Base-by-base conservation (phyloP, 805 yeast species). In the Zygoascus ofunaensis region DNA sequence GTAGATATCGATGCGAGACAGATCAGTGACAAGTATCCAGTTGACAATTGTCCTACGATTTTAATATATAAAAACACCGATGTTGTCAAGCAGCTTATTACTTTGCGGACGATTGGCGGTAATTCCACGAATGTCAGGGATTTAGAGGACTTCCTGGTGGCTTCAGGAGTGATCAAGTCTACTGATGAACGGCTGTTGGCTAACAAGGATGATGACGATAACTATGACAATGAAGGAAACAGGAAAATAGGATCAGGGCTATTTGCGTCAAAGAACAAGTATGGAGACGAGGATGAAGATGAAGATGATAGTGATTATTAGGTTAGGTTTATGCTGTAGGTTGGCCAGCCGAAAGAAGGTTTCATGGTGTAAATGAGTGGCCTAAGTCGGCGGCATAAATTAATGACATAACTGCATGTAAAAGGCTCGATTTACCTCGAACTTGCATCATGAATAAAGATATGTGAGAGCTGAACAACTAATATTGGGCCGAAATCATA, bases 21-120 rank as follows among this genome's bases (percentile, higher is more conserved):
- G 62, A 95, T 97, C 42, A 82, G 89, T 51, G 97, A 90, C 57
- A 80, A 81, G 58, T 92, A 89, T 61, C 97, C 98, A 1, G 90
- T 85, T 21, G 61, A 73, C 26, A 89, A 86, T 67, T 83, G 95
- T 55, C 99, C 99, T 2, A 92, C 98, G 0, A 66, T 92, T 5
- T 71, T 92, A 41, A 75, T 92, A 0, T 92, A 92, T 62, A 75
- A 76, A 56, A 76, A 86, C 44, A 82, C 81, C 23, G 79, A 85
- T 50, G 89, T 94, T 5, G 66, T 80, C 20, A 82, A 80, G 59
- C 97, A 92, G 59, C 76, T 69, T 55, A 76, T 92, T 8, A 90
- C 97, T 0, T 69, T 90, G 56, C 73, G 82, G 3, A 78, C 81
- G 54, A 59, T 92, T 38, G 95, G 95, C 7, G 98, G 98, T 2